Evolutionary conservation across 2,329 filamentous ascomycete species (phyloP).

Genomic region (Fusarium xylarioides): DNA sequence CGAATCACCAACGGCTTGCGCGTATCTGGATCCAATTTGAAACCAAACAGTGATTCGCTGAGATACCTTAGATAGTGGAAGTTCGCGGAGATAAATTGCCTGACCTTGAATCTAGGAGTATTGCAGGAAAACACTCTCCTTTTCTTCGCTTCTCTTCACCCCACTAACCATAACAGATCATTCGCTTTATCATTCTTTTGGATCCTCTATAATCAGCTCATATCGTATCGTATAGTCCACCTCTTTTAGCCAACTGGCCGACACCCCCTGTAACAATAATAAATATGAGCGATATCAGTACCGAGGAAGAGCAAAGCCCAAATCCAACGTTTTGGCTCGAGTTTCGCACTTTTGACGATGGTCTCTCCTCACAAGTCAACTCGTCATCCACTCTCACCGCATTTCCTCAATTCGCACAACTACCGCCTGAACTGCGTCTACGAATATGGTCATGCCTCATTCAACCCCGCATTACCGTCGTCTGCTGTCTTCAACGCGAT

Average conservation of each 20-base stretch:
- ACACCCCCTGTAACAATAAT: background rate
- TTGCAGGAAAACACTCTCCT: conserved; percentile 8
- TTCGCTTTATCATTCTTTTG: background rate
- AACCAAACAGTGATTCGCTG: conserved; percentile 21
- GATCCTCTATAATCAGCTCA: background rate
- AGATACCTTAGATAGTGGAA: conserved; percentile 20
- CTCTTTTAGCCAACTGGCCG: conserved; percentile 5
- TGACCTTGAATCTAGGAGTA: conserved; percentile 21
- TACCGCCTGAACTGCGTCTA: conserved; percentile 59
- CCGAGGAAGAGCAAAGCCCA: conserved; percentile 39
- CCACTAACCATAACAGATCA: background rate
- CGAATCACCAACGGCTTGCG: conserved; percentile 6
- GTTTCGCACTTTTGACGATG: conserved; percentile 57
- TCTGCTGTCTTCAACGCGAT: conserved; percentile 53
- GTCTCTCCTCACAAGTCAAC: conserved; percentile 38
- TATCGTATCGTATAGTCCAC: background rate
- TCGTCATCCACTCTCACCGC: conserved; percentile 28
- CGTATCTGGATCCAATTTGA: conserved; percentile 2
- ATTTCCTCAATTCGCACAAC: conserved; percentile 50
- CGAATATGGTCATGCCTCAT: conserved; percentile 58
- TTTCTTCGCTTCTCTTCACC: conserved; percentile 6
- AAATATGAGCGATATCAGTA: conserved; percentile 35
- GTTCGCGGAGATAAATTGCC: conserved; percentile 29
- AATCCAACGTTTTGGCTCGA: conserved; percentile 55
- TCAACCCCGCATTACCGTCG: conserved; percentile 56